Conservation (phyloP, 345 rosid species). For the Cardamine occulta region DNA sequence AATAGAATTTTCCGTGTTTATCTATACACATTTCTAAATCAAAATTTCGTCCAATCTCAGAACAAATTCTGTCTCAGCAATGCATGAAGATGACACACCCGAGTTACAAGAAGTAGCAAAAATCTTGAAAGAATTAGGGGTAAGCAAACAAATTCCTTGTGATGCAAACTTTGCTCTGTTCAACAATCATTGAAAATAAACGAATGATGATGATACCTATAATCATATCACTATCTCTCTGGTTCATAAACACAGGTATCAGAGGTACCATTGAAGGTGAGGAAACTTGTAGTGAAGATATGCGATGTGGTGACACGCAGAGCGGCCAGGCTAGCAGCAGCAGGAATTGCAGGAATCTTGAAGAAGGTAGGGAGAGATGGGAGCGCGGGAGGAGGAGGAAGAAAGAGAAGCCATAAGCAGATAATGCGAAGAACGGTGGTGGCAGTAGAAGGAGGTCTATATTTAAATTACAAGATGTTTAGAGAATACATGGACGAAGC, state of each 20-base stretch:
- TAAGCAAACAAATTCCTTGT: slow-evolving; percentile 19
- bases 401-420: slow-evolving; percentile 59
- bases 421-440: slow-evolving; percentile 81
- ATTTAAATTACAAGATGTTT: slow-evolving; percentile 64
- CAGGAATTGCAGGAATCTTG: slow-evolving; percentile 84
- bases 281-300: slow-evolving; percentile 72
- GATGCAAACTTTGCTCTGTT: background rate
- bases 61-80: slow-evolving; percentile 64
- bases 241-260: slow-evolving; percentile 50
- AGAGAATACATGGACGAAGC: slow-evolving; percentile 87
- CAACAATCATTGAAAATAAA: background rate
- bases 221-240: slow-evolving; percentile 7
- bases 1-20: background rate
- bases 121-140: slow-evolving; percentile 75
- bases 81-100: slow-evolving; percentile 86
- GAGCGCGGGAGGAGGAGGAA: slow-evolving; percentile 56
- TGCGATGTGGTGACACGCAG: slow-evolving; percentile 84
- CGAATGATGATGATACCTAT: background rate
- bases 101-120: slow-evolving; percentile 70
- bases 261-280: slow-evolving; percentile 63
- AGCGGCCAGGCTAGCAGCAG: slow-evolving; percentile 92
- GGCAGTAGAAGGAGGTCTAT: slow-evolving; percentile 82
- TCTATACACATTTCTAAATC: slow-evolving; percentile 11
- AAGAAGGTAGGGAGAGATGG: slow-evolving; percentile 94
- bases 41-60: slow-evolving; percentile 41